Evolutionary conservation across 306 rosid genomes (phyloP), one percentile per base, ranked within the genome.

Genomic region (Aeschynomene evenia): DNA sequence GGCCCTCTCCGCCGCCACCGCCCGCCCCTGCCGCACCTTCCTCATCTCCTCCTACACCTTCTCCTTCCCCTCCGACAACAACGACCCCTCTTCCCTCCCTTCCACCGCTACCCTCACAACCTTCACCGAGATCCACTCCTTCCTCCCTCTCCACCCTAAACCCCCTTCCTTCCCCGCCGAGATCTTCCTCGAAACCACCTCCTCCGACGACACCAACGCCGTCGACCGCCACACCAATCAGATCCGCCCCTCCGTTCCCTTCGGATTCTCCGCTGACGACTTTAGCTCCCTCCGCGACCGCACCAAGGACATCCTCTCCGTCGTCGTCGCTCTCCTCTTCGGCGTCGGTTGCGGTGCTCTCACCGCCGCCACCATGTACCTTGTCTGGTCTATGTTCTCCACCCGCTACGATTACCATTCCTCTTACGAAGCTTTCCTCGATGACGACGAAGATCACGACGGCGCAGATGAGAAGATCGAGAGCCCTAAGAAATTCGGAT

Each of bases 261-360:
- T 77, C n/a, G 63, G 71, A 21, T 40, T 82, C 43, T 36, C 86
- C 16, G 55, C 85, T 55, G 74, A 78, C 58, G 96, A 84, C 42
- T 81, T 86, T 67, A 75, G 71, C 72, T 89, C 96, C 22, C 90
- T 89, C 36, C 90, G 92, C 48, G 90, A 84, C 31, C 92, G 96
- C 66, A 77, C 96, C 56, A 86, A 76, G 79, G 96, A 89, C 75
- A 86, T 89, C 46, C 84, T 89, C 24, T 81, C 86, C 74, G 88
- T 89, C 33, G 90, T 86, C 24, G 89, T 84, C 12, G 88, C 90
- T 7, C 60, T 89, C 73, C 88, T 89, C 66, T 89, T 89, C 66
- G 96, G 96, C 42, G 90, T 86, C 18, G 96, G 96, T 16, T 86
- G 92, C 62, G 96, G 96, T 1, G 88, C 90, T 31, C 88, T 89